These are phyloP conservation scores for Myxozyma lipomycoides DNA, from an alignment of 805 yeast genomes.

Conservation along the genomic window DNA sequence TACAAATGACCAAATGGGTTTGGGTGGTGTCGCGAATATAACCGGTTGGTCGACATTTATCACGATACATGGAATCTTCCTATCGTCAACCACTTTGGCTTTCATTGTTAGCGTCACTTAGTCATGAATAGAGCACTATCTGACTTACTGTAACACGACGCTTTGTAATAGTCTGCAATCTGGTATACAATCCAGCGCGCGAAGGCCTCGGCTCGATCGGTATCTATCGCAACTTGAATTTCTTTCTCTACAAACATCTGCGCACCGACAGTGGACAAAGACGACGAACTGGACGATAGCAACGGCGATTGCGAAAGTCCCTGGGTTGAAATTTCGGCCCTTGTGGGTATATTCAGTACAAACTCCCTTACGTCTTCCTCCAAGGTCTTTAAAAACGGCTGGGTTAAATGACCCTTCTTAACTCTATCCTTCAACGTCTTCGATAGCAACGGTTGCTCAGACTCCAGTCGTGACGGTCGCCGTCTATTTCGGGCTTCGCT, in stretches of 20 bases:
- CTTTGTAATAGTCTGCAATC: constrained; percentile 21
- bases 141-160: constrained; percentile 23
- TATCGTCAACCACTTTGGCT: no score
- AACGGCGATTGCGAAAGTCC: no score
- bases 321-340: background rate
- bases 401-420: constrained; percentile 24
- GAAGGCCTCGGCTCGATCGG: constrained; percentile 21
- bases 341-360: constrained; percentile 2
- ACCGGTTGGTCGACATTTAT: no score
- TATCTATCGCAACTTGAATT: constrained; percentile 16
- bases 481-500: background rate
- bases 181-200: constrained; percentile 26
- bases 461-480: no score
- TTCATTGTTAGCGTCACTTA: no score
- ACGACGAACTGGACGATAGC: no score
- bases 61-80: no score
- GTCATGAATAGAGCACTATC: no score
- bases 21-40: no score
- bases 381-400: constrained; percentile 17
- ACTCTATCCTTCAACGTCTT: constrained; percentile 19
- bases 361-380: constrained; percentile 22
- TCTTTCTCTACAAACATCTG: constrained; percentile 17
- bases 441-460: no score
- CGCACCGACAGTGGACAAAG: no score
- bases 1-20: no score